Evolutionary conservation across 2,329 filamentous ascomycete species (phyloP).

Genomic region (Trichoderma sp.): DNA sequence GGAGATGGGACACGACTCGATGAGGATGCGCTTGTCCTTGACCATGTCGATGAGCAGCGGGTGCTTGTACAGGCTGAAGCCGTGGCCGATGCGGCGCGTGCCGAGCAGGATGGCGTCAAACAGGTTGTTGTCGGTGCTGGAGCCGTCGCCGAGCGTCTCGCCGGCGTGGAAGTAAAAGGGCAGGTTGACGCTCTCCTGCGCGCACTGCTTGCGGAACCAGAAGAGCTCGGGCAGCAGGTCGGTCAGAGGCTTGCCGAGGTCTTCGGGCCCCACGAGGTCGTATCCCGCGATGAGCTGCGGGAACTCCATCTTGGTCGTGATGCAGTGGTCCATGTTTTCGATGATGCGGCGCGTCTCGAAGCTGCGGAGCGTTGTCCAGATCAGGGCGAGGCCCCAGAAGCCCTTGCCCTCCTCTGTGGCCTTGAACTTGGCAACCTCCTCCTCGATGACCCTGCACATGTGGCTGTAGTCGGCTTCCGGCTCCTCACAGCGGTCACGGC

Average conservation of each 20-base stretch:
- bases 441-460: constrained; percentile 72
- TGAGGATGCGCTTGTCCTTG: constrained; percentile 81
- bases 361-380: constrained; percentile 76
- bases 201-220: constrained; percentile 89
- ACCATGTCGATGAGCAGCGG: constrained; percentile 86
- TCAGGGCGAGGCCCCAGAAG: constrained; percentile 84
- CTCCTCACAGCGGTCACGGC: constrained; percentile 61
- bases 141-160: constrained; percentile 77
- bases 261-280: constrained; percentile 88
- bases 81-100: constrained; percentile 86
- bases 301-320: constrained; percentile 75
- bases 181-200: constrained; percentile 74
- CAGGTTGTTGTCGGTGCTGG: constrained; percentile 74
- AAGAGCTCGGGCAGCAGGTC: constrained; percentile 83
- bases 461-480: constrained; percentile 68
- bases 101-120: constrained; percentile 88
- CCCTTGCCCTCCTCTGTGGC: constrained; percentile 66
- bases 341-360: constrained; percentile 67
- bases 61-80: constrained; percentile 86
- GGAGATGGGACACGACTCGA: constrained; percentile 89
- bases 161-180: constrained; percentile 97
- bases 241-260: constrained; percentile 71
- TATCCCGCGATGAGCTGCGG: constrained; percentile 83
- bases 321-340: constrained; percentile 84
- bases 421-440: constrained; percentile 79